Base-by-base conservation (phyloP, 1,284 basidiomycete species). In the Cutaneotrichosporon cavernicola region DNA sequence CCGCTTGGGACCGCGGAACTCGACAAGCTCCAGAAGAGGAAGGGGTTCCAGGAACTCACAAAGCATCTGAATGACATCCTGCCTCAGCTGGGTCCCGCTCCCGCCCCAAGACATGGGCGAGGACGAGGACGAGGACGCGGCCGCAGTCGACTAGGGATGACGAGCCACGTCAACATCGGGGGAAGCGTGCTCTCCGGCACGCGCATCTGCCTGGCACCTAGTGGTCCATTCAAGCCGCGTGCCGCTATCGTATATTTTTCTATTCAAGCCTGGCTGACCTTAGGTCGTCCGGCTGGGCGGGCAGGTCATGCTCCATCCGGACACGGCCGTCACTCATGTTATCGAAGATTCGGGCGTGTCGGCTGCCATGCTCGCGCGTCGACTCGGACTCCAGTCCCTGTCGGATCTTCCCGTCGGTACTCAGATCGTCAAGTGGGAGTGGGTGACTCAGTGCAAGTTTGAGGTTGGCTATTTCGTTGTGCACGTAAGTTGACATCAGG, bases 241-340 rank as follows among this genome's bases (percentile, higher is more conserved):
- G 73, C 71, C 65, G 70, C 71, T 1, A 70, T 74, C 13, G 76
- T 78, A 51, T 69, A 73, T 66, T 47, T 47, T 0, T 36, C 9
- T 14, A 2, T 9, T 10, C 30, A 0, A 26, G 30, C 5, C 10
- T 14, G 22, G 21, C 64, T 63, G 46, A 64, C 52, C 16, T 0
- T 60, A 77, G 77, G 76, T 79, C 8, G 32, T 65, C 1, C 68
- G 73, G 26, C 64, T 73, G 2, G 76, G 73, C 5, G 77, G 76
- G 2, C 50, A 68, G 3, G 74, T 75, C 31, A 68, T 70, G 11
- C 53, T 76, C 0, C 68, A 73, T n/a, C 72, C 76, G 0, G 75
- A 79, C 58, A 78, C 73, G 9, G 72, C 76, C 8, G 71, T 75
- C 51, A 78, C 76, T 2, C 76, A 79, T 46, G 74, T 79, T 30